A percentile compares a stretch with the other conserved stretches of the same genome.
These are phyloP conservation scores for Pythium rishiriense DNA, from an alignment of 352 stramenopile species.

Conservation along the genomic window DNA sequence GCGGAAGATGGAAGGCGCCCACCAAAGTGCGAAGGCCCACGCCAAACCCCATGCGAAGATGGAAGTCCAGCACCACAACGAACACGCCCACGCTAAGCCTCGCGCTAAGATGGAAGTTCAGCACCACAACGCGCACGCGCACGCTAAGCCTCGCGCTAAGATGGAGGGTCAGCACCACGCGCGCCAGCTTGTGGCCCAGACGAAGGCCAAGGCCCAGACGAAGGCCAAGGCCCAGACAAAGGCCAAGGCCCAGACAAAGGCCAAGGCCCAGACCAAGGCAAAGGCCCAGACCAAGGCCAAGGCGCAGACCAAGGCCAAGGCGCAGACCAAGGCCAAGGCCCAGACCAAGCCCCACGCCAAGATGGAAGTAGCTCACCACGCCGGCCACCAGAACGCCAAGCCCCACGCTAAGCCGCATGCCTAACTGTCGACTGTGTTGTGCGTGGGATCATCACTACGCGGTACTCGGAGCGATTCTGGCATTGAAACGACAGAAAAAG, in stretches of 20 bases:
- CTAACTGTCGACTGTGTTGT: no score
- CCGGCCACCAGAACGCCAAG: neutral
- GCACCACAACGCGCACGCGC: neutral
- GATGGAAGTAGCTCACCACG: neutral
- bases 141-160: neutral
- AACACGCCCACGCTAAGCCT: neutral
- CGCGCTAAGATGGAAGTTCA: neutral
- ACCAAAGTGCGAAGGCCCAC: neutral
- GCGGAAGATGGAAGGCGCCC: neutral
- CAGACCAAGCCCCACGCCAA: neutral
- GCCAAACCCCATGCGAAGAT: neutral
- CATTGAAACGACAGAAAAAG: no score
- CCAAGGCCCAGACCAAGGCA: neutral
- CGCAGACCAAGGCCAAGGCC: neutral
- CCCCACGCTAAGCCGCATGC: neutral
- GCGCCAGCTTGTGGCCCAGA: neutral
- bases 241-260: no score
- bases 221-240: neutral
- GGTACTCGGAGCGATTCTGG: no score
- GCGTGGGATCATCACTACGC: no score
- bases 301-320: neutral
- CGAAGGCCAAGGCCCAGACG: neutral
- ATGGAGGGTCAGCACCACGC: conserved; percentile 5
- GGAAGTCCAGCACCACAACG: conserved; percentile 1
- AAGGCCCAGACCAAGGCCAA: neutral